Base-by-base conservation (phyloP, 441 rosid species). In the Oxalis stricta region DNA sequence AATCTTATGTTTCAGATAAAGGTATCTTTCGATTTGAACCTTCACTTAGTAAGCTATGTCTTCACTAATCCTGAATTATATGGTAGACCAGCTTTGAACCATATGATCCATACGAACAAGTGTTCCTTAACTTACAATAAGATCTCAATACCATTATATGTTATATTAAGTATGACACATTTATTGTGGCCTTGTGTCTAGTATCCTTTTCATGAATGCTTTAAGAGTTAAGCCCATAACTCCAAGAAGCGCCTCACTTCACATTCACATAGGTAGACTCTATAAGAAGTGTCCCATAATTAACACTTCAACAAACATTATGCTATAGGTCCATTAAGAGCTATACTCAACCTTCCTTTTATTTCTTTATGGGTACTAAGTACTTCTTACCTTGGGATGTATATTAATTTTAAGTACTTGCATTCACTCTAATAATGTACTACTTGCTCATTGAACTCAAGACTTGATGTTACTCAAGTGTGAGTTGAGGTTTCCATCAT, bases 391-490 rank as follows among this genome's bases (percentile, higher is more conserved):
- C 7, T 13, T 26, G 0, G 6, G 46, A 42, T 16, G 13, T 2
- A 7, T 23, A 14, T 4, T 31, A 6, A 5, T 12, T 33, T 2
- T 4, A 18, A 17, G 17, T 32, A 16, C 5, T 22, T 41, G 9
- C 4, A 5, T 15, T 29, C 35, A 42, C 15, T 20, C 22, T 4
- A 33, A 22, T 21, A 32, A 22, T 22, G 21, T 10, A 33, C 31
- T 45, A n/a, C n/a, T 45, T 33, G 15, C 14, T 33, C 5, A 20
- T 53, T 44, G 5, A 53, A 53, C 46, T 18, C 12, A 34, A 55
- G 38, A 41, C n/a, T 24, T 15, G 36, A 28, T 13, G 5, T 41
- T 40, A 11, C 32, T 48, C 15, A 48, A 12, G 13, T 3, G n/a
- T 41, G 26, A 12, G 17, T 24, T 55, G 5, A 8, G 34, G 44